Evolutionary conservation across 257 asterid genomes (phyloP), one percentile per base, ranked within the genome.

Genomic region (Penstemon barbatus): DNA sequence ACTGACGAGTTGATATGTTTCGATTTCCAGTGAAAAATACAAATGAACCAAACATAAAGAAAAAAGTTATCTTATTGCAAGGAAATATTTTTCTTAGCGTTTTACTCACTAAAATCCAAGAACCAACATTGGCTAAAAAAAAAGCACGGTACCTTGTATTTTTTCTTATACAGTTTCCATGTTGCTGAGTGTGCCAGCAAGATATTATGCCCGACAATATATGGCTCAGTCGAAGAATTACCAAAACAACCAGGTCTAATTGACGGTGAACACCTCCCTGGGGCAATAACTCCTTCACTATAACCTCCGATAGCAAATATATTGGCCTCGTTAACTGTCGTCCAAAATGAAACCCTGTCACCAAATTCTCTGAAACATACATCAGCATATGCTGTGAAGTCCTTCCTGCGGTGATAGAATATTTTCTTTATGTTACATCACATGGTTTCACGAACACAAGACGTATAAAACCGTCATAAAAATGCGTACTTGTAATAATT

Each of bases 351-450:
- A 65, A 85, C 81, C 73, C 91, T 66, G 67, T 85, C 86, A 4
- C 91, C 88, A 10, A 85, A 85, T 74, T 78, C 88, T 75, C 70
- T 85, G 41, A 85, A 85, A 74, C 91, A 83, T 46, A 68, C 83
- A 67, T 83, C 79, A 0, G 86, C 91, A 65, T 19, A 85, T 40
- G 62, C 83, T 18, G 42, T 49, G 25, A 83, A 85, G 77, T 85
- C 86, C 67, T 77, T 75, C 80, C 91, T 80, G 81, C 18, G 40
- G 12, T 43, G 11, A 56, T n/a, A 49, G 49, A 58, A 43, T 1
- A 45, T 11, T n/a, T 25, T 25, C 33, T 25, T 25, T 25, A 8
- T 39, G 41, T 37, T 57, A 44, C 33, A 48, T 49, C 6, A 46
- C 68, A 43, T 36, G 45, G 46, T 36, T 11, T 36, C 15, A 49